Base-by-base conservation (phyloP, 441 rosid genomes). In the Francoa sonchifolia region DNA sequence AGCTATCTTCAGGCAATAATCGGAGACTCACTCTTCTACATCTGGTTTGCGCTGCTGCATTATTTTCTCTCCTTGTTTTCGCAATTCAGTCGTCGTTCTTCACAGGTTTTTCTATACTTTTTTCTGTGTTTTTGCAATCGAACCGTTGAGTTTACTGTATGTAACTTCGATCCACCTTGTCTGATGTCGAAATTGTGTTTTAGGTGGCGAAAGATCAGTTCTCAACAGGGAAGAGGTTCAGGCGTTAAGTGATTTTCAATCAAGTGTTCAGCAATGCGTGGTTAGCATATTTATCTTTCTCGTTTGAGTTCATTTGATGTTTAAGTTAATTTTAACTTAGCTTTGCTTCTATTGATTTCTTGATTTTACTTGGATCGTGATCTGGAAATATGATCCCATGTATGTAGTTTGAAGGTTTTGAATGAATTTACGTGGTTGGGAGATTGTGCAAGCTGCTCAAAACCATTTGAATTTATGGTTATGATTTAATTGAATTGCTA, bases 31-130 rank as follows among this genome's bases (percentile, higher is more conserved):
- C 82, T 51, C 34, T 79, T 50, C 63, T 70, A 7, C 86, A 68
- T 47, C 65, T 79, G 9, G 55, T 75, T 20, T 75, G 78, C 54
- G 54, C 62, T 28, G 79, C 77, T 16, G 67, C 67, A 0, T 42
- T 79, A 30, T 69, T 79, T 67, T 73, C 76, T 44, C 39, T 79
- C 43, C 13, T 79, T 46, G 55, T 82, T 27, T 79, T 84, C 72
- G 39, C 52, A 19, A 58, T 82, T 49, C 95, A 89, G 61, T 70
- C 85, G 41, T 63, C 82, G 39, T 62, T 77, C 58, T 79, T 81
- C 73, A 11, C 85, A 33, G 95, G 97, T 78, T 21, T 4, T 10
- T 11, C 17, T 14, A 37, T 30, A 27, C 20, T 31, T 0, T 36
- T 33, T 31, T 11, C 44, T 30, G 8, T 33, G 17, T 28, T 27